A percentile compares a stretch with the other conserved stretches of the same genome.
These are phyloP conservation scores for Colletotrichum sp. DNA, from an alignment of 2,329 filamentous ascomycete genomes.

Conservation along the genomic window DNA sequence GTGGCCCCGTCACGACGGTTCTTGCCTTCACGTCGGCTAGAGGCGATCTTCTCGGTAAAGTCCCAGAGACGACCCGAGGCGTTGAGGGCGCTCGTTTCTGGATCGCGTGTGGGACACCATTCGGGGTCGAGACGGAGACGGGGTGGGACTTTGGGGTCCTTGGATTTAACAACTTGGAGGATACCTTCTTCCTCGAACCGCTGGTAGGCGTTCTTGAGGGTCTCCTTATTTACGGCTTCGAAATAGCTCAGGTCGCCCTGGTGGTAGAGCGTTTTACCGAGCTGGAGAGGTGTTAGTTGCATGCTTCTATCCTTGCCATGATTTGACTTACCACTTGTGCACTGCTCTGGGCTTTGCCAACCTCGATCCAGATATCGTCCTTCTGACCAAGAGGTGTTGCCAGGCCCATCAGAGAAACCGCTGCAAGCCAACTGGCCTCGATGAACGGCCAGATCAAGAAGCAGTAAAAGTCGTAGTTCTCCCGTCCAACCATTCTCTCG, in stretches of 20 bases:
- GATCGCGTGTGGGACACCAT: slow-evolving; percentile 76
- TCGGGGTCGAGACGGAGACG: slow-evolving; percentile 73
- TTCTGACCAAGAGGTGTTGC: slow-evolving; percentile 68
- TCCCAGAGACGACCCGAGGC: slow-evolving; percentile 85
- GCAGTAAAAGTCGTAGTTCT: slow-evolving; percentile 99
- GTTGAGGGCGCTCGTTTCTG: slow-evolving; percentile 62
- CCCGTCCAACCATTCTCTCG: slow-evolving; percentile 80
- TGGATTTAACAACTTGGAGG: slow-evolving; percentile 73
- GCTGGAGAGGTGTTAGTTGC: slow-evolving; percentile 47
- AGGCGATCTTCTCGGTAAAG: slow-evolving; percentile 87
- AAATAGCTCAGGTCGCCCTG: slow-evolving; percentile 98
- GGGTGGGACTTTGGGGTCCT: slow-evolving; percentile 64
- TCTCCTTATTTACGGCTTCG: slow-evolving; percentile 98
- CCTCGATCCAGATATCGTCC: slow-evolving; percentile 79
- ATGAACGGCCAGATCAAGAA: slow-evolving; percentile 99
- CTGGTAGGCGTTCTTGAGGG: slow-evolving; percentile 89
- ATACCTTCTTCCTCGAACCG: slow-evolving; percentile 93
- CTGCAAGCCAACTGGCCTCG: slow-evolving; percentile 90
- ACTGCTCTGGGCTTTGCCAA: slow-evolving; percentile 77
- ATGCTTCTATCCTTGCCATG: rapidly evolving
- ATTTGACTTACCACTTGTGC: slow-evolving; percentile 72
- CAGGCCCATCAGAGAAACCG: slow-evolving; percentile 85
- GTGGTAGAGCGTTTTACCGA: slow-evolving; percentile 96
- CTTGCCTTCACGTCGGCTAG: slow-evolving; percentile 87
- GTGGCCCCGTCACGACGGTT: slow-evolving; percentile 93